Conservation (phyloP, 148 eudicot genomes). For the Cornus controversa region DNA sequence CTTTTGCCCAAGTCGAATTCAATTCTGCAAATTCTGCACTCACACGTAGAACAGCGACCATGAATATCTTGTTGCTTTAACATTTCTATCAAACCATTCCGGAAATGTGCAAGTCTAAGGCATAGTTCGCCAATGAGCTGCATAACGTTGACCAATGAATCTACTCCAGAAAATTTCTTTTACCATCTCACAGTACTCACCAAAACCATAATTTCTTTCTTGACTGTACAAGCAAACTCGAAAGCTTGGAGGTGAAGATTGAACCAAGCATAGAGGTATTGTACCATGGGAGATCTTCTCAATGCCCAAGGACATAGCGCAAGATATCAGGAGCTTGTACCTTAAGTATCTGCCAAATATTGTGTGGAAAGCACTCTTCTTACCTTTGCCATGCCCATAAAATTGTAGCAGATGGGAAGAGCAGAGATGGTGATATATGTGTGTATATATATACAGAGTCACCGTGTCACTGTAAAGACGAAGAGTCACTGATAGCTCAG, state of each 20-base stretch:
- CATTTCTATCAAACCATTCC: not conserved
- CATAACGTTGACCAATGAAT: not conserved
- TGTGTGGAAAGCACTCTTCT: not conserved
- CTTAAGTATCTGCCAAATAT: not conserved
- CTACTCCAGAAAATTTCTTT: conserved; percentile 3
- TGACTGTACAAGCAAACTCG: not conserved
- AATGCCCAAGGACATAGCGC: not conserved
- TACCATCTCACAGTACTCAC: no score
- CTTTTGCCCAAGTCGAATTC: no score
- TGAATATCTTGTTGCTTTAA: not conserved
- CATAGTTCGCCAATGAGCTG: not conserved
- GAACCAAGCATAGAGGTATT: not conserved
- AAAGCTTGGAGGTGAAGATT: not conserved
- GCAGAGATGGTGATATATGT: not conserved
- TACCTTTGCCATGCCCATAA: conserved; percentile 3
- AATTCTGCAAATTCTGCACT: not conserved
- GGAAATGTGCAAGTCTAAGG: not conserved
- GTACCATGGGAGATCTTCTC: not conserved
- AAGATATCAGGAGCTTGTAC: not conserved
- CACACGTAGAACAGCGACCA: not conserved
- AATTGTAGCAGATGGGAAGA: conserved; percentile 1
- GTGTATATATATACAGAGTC: not conserved
- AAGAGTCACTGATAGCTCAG: not conserved
- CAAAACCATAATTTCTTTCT: no score
- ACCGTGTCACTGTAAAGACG: not conserved